Base-by-base conservation (phyloP, 495 filamentous ascomycete genomes). In the Usnea hakonensis region DNA sequence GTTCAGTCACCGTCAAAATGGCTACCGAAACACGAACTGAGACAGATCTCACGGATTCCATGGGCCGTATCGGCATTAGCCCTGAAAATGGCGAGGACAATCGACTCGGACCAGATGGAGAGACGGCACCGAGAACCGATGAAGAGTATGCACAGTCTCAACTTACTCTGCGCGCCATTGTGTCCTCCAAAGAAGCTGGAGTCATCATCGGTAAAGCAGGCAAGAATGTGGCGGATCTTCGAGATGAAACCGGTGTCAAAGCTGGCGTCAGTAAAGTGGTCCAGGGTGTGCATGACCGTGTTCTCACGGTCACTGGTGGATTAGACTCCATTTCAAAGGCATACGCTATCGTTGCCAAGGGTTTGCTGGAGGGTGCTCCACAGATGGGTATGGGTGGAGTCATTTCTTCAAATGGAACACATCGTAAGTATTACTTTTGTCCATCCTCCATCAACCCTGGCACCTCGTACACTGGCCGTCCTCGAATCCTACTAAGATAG, bases 191-290 rank as follows among this genome's bases (percentile, higher is more conserved):
- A 77, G 94, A 97, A 76, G 94, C 94, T 58, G 94, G 94, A 67
- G 90, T 97, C 61, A 97, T 98, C 74, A 98, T 98, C 71, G 94
- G 94, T 70, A 98, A 97, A 77, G 91, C 88, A 44, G 94, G 94
- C 62, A 96, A 98, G 81, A 97, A 98, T 70, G 94, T 98, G 44
- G 94, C 94, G 30, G 92, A 97, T 71, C 79, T 98, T 63, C 90
- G 94, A 70, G 93, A 98, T 63, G 91, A 96, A 75, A 98, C 95
- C 57, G 94, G 91, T 62, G 94, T 97, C 57, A 96, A 93, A 75
- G 94, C 94, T 64, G 94, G 94, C 64, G 94, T 98, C 44, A 96
- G 91, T 83, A 98, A 97, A 80, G 95, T 97, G 48, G 94, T 98
- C 53, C 90, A 90, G 58, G 92, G 93, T 62, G 94, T 98, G 46